Evolutionary conservation across 345 rosid species (phyloP), one percentile per base, ranked within the genome.

Genomic region (Syzygium aqueum): DNA sequence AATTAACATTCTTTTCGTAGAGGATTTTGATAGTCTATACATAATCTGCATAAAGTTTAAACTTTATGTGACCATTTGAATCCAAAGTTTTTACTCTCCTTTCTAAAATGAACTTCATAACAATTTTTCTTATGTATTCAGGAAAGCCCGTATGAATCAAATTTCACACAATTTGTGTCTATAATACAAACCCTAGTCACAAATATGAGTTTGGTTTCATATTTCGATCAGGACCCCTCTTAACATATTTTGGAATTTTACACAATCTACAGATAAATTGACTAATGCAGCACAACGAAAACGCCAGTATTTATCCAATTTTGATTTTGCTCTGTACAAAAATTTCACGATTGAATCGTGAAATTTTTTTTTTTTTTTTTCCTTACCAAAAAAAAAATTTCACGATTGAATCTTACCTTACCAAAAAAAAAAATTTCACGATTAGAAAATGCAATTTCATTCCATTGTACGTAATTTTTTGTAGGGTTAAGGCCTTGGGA

Each of bases 401-500:
- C 23, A 7, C 80, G 3, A 73, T 46, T 46, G 80, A n/a, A n/a
- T n/a, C n/a, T n/a, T n/a, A n/a, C n/a, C n/a, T n/a, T n/a, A n/a
- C n/a, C n/a, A n/a, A n/a, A n/a, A n/a, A n/a, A n/a, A 33, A 67
- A 67, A 33, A 33, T 33, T 73, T 73, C 23, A 7, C 80, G 3
- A 73, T 46, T 46, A 49, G 49, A 73, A 73, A 46, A 19, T 56
- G 28, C 33, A n/a, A 57, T 43, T 50, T 16, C 77, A 22, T 65
- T 57, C 28, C 3, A 37, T 37, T 49, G 7, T 25, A 28, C 17
- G 77, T 53, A 16, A 33, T 2, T 0, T 51, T 11, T 10, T 61
- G 5, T 87, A 95, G 96, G 90, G 93, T 92, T 2, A 88, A 87
- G 7, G 94, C 92, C 5, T 77, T 91, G 14, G 97, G 95, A 83